Conservation (phyloP, 208 protist species). For the Leishmania amazonensis region DNA sequence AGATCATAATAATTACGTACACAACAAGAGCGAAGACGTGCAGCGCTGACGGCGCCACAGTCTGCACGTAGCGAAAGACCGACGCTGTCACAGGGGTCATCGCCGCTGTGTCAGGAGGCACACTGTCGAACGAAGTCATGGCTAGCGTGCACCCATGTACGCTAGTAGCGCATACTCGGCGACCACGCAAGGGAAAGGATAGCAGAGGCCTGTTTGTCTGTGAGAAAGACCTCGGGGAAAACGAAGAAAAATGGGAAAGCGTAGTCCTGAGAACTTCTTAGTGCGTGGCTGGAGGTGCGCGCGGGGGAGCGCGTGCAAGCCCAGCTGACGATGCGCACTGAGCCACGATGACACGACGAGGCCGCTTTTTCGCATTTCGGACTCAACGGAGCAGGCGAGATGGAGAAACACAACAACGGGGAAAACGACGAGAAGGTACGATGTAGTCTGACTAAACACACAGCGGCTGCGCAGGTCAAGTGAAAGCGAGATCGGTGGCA, state of each 20-base stretch:
- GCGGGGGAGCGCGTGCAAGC: background rate
- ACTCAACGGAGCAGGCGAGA: background rate
- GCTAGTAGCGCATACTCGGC: background rate
- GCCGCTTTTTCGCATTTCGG: background rate
- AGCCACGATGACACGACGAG: background rate
- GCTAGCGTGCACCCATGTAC: background rate
- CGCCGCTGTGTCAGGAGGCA: slow-evolving; percentile 17
- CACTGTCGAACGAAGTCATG: slow-evolving; percentile 29
- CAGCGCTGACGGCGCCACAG: slow-evolving; percentile 14
- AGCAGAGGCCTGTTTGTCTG: background rate
- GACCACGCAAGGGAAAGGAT: background rate
- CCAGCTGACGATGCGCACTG: background rate
- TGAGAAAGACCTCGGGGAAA: background rate
- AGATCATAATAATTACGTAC: slow-evolving; percentile 9
- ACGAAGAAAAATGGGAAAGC: background rate
- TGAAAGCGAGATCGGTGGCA: background rate
- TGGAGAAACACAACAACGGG: background rate
- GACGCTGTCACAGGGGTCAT: slow-evolving; percentile 16
- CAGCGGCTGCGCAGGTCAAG: background rate
- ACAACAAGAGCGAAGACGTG: slow-evolving; percentile 7
- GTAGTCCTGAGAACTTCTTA: too few relatives aligned
- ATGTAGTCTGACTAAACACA: background rate
- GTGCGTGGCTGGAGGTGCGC: background rate
- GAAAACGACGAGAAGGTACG: background rate
- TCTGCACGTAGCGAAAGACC: slow-evolving; percentile 19